phyloP scores from a whole-genome alignment of 331 rosid genomes.

The Pyrus hybrid region DNA sequence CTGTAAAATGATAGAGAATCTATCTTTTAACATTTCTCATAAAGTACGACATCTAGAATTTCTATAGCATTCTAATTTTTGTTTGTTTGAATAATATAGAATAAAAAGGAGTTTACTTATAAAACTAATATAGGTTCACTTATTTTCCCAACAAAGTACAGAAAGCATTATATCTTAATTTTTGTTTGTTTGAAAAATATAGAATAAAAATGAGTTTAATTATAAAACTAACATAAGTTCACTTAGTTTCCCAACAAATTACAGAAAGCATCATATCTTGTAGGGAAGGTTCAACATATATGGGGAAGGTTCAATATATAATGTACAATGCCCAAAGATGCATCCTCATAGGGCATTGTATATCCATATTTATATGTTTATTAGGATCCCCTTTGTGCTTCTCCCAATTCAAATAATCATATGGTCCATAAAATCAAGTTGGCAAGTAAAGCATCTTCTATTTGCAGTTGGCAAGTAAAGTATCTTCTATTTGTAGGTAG shows the following conservation, averaged over 20 bases:
- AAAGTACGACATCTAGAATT: background rate
- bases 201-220: background rate
- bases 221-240: background rate
- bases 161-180: conserved; percentile 6
- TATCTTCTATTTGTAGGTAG: conserved; percentile 18
- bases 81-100: background rate
- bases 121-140: background rate
- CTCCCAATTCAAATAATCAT: conserved; percentile 8
- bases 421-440: conserved; percentile 14
- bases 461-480: conserved; percentile 5
- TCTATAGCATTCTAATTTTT: background rate
- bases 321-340: conserved; percentile 19
- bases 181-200: background rate
- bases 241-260: conserved; percentile 4
- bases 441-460: conserved; percentile 18
- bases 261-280: background rate
- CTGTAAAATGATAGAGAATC: rapidly evolving
- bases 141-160: conserved; percentile 3
- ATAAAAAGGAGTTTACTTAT: background rate
- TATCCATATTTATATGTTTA: background rate
- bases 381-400: background rate
- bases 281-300: conserved; percentile 16
- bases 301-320: conserved; percentile 39
- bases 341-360: conserved; percentile 30
- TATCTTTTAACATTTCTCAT: too few relatives aligned